A percentile compares a stretch with the other conserved stretches of the same genome.
Evolutionary conservation across 495 filamentous ascomycete species (phyloP).

Genomic region (Penicillium antarcticum): DNA sequence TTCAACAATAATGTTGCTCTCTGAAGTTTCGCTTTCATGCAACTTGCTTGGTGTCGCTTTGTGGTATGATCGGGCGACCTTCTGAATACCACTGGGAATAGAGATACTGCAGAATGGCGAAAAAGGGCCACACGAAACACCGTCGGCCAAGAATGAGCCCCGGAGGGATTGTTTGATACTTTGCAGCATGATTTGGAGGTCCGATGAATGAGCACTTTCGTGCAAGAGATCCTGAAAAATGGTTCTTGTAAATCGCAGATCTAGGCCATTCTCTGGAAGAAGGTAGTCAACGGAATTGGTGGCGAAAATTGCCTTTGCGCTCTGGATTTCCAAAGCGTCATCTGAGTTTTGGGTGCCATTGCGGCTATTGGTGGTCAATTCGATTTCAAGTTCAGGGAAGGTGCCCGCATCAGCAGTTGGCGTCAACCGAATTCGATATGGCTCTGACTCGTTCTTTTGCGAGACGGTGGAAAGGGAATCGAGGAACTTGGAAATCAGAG

Average conservation of each 20-base stretch:
- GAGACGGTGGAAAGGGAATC: constrained; percentile 16
- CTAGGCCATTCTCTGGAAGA: constrained; percentile 37
- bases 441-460: constrained; percentile 2
- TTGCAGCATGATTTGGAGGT: constrained; percentile 9
- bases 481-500: constrained; percentile 28
- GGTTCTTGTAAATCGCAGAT: constrained; percentile 41
- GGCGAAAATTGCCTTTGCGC: constrained; percentile 26
- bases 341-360: neutral
- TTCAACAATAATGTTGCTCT: constrained; percentile 16
- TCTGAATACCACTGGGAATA: constrained; percentile 20
- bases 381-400: constrained; percentile 37
- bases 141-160: constrained; percentile 9
- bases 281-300: constrained; percentile 40
- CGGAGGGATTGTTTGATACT: constrained; percentile 19
- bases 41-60: neutral
- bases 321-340: constrained; percentile 17
- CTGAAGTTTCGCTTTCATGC: neutral
- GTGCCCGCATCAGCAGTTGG: constrained; percentile 23
- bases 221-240: constrained; percentile 25
- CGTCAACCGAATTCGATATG: constrained; percentile 30
- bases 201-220: neutral
- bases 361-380: constrained; percentile 13
- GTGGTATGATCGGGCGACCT: neutral
- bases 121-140: neutral
- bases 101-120: constrained; percentile 30